Evolutionary conservation across 2,329 filamentous ascomycete genomes (phyloP), one percentile per base, ranked within the genome.

Genomic region (Diaporthe sp.): DNA sequence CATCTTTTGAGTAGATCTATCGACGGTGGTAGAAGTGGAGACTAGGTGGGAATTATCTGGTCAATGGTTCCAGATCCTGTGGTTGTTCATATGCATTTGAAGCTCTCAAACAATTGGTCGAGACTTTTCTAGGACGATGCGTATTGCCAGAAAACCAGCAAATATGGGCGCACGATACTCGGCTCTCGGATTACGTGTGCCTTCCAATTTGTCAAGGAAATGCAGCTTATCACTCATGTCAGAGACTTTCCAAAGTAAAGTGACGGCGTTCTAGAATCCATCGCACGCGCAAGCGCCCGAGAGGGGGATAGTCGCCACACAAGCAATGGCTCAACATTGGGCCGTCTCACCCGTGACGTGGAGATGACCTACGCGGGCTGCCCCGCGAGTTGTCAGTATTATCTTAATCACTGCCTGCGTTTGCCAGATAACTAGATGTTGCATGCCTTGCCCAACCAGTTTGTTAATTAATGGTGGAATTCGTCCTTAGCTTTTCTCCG

Each of bases 331-430:
- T 61, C n/a, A 61, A 61, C n/a, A 61, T 61, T 67, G 62, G 44
- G 44, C 62, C 62, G 62, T 37, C 62, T 67, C 44, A 67, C 44
- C 28, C 44, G 44, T 67, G 62, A 67, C 62, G 62, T 51, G 28
- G 9, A n/a, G 7, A 51, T 51, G 62, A 67, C 44, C 39, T 67
- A 19, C 28, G 10, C n/a, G 19, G 34, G 17, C 34, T 12, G 22
- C 8, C 15, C 19, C 6, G 9, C 28, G 10, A n/a, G 19, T 13
- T 22, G 0, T 19, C 37, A 15, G 28, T 5, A 57, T 22, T 34
- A 7, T 37, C 19, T 2, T 10, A 60, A 39, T 34, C 57, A 25
- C n/a, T 2, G 17, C 22, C 58, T 42, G 4, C 37, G 9, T 31
- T 34, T 19, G 13, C 10, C n/a, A 37, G 12, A 60, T 13, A 37